Conservation (phyloP, 2,329 filamentous ascomycete genomes). For the Colletotrichum destructivum region DNA sequence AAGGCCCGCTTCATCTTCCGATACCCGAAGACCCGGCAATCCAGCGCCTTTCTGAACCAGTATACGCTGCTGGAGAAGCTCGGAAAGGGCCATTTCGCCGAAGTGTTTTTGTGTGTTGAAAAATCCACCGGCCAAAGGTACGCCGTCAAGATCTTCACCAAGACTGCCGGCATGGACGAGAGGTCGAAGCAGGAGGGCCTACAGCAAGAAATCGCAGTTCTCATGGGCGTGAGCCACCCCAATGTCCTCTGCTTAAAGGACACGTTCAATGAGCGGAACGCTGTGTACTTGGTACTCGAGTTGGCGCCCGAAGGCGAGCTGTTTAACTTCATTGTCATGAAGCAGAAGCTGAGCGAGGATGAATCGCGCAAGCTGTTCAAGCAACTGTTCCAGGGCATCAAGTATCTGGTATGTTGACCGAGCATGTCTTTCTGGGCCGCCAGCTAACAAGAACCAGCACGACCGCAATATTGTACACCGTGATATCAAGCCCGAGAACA, state of each 20-base stretch:
- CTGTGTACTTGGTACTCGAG: conserved; percentile 92
- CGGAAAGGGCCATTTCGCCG: conserved; percentile 95
- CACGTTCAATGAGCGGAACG: conserved; percentile 92
- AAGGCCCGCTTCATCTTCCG: conserved; percentile 92
- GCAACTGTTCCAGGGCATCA: conserved; percentile 93
- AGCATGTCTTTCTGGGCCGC: neutral
- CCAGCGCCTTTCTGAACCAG: conserved; percentile 86
- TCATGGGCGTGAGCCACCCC: conserved; percentile 97
- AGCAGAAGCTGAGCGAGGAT: conserved; percentile 87
- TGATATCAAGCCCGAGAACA: conserved; percentile 98
- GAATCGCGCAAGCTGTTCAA: conserved; percentile 90
- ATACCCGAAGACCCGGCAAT: conserved; percentile 83
- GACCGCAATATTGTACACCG: conserved; percentile 97
- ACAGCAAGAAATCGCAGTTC: conserved; percentile 94
- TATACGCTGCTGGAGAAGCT: conserved; percentile 89
- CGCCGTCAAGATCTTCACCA: conserved; percentile 96
- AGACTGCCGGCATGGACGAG: conserved; percentile 85
- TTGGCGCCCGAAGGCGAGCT: conserved; percentile 93
- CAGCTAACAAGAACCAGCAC: conserved; percentile 73
- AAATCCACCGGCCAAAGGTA: conserved; percentile 85
- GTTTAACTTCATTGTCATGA: conserved; percentile 95
- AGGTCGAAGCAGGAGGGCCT: conserved; percentile 86
- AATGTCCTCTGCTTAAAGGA: conserved; percentile 95
- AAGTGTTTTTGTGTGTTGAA: conserved; percentile 92
- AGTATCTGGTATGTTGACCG: conserved; percentile 82